Evolutionary conservation across 169 alveolate species (phyloP).

Genomic region (Gregarina niphandrodes): DNA sequence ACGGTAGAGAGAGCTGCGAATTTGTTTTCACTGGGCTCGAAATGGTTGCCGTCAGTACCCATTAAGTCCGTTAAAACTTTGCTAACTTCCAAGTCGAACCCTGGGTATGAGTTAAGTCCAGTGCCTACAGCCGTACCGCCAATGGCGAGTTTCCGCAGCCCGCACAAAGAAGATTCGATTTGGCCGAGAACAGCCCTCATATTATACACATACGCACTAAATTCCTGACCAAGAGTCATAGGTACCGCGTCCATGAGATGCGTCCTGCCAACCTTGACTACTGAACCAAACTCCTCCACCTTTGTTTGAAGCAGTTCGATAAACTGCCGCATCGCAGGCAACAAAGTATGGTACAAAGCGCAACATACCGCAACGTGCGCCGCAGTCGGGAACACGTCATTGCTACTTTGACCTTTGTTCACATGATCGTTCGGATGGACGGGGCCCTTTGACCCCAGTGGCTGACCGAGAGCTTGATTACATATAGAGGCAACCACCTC

Average conservation of each 20-base stretch:
- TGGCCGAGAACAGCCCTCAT: conserved; percentile 21
- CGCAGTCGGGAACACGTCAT: conserved; percentile 66
- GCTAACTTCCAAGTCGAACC: conserved; percentile 52
- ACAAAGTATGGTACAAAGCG: conserved; percentile 17
- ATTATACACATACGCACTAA: conserved; percentile 41
- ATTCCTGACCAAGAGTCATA: conserved; percentile 63
- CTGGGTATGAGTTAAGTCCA: conserved; percentile 49
- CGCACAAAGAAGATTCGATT: conserved; percentile 29
- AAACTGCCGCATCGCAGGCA: conserved; percentile 34
- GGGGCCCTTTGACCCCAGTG: conserved; percentile 40
- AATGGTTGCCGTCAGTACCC: conserved; percentile 4
- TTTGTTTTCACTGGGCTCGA: conserved; percentile 49
- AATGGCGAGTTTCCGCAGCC: conserved; percentile 43
- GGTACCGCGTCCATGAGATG: conserved; percentile 75
- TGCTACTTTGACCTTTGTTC: conserved; percentile 54
- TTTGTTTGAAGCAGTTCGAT: conserved; percentile 21
- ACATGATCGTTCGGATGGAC: conserved; percentile 70
- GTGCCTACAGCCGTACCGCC: conserved; percentile 82
- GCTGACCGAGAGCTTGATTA: conserved; percentile 51
- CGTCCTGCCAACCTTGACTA: conserved; percentile 66
- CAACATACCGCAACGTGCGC: conserved; percentile 58
- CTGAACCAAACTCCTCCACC: conserved; percentile 25
- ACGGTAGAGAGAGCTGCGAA: conserved; percentile 54
- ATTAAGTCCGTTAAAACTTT: too few relatives aligned
- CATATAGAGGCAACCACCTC: conserved; percentile 14